A percentile compares a stretch with the other conserved stretches of the same genome.
These are phyloP conservation scores for Aureobasidium sp. DNA, from an alignment of 2,329 filamentous ascomycete genomes.

Conservation along the genomic window DNA sequence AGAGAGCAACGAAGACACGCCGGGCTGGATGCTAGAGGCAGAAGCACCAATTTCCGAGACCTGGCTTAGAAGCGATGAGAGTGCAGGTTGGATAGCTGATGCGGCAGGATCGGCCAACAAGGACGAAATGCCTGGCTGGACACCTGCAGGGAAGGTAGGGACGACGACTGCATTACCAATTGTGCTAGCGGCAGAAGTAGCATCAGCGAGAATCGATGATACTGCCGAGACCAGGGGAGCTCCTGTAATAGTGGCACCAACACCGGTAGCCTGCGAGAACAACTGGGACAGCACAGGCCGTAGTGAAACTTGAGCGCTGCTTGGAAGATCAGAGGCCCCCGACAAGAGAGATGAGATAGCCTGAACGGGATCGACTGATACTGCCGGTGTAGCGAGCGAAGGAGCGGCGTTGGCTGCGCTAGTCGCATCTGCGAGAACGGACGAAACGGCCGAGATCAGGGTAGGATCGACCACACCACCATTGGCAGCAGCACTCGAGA, in stretches of 20 bases:
- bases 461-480: background rate
- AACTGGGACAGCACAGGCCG: background rate
- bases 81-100: background rate
- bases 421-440: background rate
- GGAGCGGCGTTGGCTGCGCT: background rate
- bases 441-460: background rate
- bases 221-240: background rate
- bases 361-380: background rate
- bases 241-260: background rate
- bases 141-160: background rate
- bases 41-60: background rate
- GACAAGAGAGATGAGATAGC: background rate
- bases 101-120: background rate
- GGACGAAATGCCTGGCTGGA: background rate
- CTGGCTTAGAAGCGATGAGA: background rate
- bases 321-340: background rate
- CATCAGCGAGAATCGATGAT: background rate
- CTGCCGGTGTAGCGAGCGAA: background rate
- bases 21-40: background rate
- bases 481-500: background rate
- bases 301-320: background rate
- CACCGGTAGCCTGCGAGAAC: background rate
- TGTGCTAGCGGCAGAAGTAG: background rate
- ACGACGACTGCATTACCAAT: background rate
- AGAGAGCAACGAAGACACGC: background rate